Percentiles rank a stretch among this genome's conserved stretches.
Evolutionary conservation across 345 rosid genomes (phyloP).

Genomic region (Citrus medica): DNA sequence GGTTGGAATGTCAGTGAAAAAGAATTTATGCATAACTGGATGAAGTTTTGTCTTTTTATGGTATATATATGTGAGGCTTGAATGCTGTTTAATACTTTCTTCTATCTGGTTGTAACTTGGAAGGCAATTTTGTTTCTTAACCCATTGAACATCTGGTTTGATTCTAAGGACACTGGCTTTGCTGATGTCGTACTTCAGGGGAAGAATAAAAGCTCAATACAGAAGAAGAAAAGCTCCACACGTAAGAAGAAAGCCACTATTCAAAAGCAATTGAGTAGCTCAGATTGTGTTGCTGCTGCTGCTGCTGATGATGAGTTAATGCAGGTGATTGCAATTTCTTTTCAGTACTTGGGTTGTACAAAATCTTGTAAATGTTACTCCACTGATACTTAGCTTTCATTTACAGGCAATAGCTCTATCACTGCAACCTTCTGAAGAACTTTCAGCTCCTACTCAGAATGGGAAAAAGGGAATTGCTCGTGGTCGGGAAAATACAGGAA

Average conservation of each 20-base stretch:
- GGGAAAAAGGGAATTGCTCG: slow-evolving; percentile 30
- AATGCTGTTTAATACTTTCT: neutral
- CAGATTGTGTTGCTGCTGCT: slow-evolving; percentile 30
- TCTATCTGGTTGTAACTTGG: neutral
- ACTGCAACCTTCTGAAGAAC: slow-evolving; percentile 39
- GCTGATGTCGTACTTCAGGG: slow-evolving; percentile 18
- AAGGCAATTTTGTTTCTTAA: neutral
- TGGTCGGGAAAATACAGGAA: slow-evolving; percentile 20
- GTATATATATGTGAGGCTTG: neutral
- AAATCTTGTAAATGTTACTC: neutral
- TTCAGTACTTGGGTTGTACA: neutral
- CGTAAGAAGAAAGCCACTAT: neutral
- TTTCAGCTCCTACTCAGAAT: slow-evolving; percentile 18
- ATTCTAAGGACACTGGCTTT: neutral
- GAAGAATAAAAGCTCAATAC: slow-evolving; percentile 35
- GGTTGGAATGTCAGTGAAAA: neutral
- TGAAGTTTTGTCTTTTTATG: neutral
- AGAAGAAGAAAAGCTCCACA: slow-evolving; percentile 35
- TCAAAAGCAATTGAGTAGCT: slow-evolving; percentile 22
- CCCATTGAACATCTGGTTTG: neutral
- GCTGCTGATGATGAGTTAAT: slow-evolving; percentile 47
- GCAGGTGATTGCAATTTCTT: slow-evolving; percentile 34
- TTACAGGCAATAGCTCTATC: slow-evolving; percentile 78
- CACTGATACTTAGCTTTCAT: neutral
- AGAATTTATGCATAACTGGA: neutral